Conservation (phyloP, 2,329 filamentous ascomycete species). For the Cytospora piceicola region DNA sequence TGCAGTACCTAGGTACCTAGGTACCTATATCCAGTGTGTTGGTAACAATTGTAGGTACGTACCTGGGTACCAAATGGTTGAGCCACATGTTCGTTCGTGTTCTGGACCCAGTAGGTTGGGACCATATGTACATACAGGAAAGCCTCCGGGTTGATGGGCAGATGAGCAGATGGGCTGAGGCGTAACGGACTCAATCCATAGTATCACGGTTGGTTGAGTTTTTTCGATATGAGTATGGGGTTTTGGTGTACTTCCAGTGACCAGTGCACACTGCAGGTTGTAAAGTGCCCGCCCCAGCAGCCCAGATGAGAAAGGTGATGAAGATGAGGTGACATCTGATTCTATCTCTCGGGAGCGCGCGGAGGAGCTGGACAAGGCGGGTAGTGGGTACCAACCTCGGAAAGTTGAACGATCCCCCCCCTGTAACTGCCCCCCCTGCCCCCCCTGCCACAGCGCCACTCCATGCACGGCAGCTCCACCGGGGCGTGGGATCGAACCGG, state of each 20-base stretch:
- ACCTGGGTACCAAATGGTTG: background rate
- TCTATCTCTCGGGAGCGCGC: background rate
- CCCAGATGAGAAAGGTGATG: no score
- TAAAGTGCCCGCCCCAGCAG: no score
- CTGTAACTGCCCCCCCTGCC: no score
- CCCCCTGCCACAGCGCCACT: no score
- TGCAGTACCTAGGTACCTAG: background rate
- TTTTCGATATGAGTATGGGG: background rate
- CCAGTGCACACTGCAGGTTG: background rate
- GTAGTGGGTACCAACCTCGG: background rate
- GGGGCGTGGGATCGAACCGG: background rate
- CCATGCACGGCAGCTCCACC: background rate
- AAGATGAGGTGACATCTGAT: slow-evolving; percentile 23
- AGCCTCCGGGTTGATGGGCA: slow-evolving; percentile 1
- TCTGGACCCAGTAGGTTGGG: slow-evolving; percentile 3
- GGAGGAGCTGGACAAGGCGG: no score
- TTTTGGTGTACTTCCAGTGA: no score
- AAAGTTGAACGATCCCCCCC: no score
- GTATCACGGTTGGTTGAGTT: slow-evolving; percentile 16
- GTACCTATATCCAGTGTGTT: background rate
- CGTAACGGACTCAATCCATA: background rate
- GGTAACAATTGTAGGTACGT: background rate
- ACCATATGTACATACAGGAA: slow-evolving; percentile 5
- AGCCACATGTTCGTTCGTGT: background rate
- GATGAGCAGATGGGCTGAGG: slow-evolving; percentile 5